phyloP scores from a whole-genome alignment of 2,329 filamentous ascomycete genomes.

The Lachnellula cervina region DNA sequence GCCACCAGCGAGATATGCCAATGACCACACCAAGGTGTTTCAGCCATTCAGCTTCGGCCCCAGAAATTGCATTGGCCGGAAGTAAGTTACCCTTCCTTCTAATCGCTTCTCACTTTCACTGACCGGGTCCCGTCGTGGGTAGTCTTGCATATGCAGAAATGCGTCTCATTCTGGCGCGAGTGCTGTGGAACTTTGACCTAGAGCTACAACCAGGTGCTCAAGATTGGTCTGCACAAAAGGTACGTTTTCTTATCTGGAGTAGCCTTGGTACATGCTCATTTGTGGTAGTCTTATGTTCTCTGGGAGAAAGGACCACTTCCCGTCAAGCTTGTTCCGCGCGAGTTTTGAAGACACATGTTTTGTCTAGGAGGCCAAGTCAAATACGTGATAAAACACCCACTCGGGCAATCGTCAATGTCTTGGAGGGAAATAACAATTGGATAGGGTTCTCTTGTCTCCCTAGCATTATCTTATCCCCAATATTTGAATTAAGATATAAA shows the following conservation, averaged over 20 bases:
- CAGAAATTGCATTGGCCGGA: slow-evolving; percentile 7
- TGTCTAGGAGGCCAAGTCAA: too few species aligned
- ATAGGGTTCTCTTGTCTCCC: too few species aligned
- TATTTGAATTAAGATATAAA: too few species aligned
- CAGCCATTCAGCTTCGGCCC: slow-evolving; percentile 10
- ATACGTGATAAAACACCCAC: background rate
- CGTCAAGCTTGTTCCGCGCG: background rate
- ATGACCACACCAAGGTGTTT: slow-evolving; percentile 2
- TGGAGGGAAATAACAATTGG: too few species aligned
- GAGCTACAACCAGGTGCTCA: background rate
- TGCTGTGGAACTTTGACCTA: slow-evolving; percentile 11
- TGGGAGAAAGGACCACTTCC: slow-evolving; percentile 6
- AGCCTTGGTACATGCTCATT: background rate
- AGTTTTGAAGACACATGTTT: background rate
- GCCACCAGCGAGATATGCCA: background rate
- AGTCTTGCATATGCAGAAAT: slow-evolving; percentile 14
- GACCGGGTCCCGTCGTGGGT: background rate
- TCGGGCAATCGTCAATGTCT: background rate
- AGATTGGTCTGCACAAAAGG: background rate
- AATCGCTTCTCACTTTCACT: too few species aligned
- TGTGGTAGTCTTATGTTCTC: background rate
- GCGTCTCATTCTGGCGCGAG: slow-evolving; percentile 9
- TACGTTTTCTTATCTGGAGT: background rate
- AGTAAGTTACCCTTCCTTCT: background rate
- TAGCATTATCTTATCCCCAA: too few species aligned